These are phyloP conservation scores for Alternaria metachromatica DNA, from an alignment of 2,329 filamentous ascomycete species.

Conservation along the genomic window DNA sequence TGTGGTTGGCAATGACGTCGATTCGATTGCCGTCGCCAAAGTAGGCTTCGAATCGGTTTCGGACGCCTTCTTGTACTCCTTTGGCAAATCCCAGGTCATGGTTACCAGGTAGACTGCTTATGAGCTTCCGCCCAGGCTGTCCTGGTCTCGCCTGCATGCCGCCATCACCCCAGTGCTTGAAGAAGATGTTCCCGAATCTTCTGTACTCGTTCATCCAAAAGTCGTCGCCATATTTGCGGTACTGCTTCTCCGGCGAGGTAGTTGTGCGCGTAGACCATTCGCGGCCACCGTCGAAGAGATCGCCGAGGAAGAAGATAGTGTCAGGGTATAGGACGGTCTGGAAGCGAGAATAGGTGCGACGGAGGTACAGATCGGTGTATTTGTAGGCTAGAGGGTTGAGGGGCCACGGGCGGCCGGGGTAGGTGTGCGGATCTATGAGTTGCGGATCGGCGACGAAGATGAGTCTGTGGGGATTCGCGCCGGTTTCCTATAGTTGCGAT, in stretches of 20 bases:
- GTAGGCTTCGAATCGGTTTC: constrained; percentile 82
- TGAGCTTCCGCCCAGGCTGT: constrained; percentile 75
- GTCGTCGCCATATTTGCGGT: constrained; percentile 75
- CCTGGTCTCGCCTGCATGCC: constrained; percentile 63
- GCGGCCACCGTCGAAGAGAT: constrained; percentile 92
- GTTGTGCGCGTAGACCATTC: constrained; percentile 79
- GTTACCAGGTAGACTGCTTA: constrained; percentile 88
- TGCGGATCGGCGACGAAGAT: constrained; percentile 89
- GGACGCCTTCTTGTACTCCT: constrained; percentile 79
- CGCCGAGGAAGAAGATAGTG: constrained; percentile 88
- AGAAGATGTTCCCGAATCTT: constrained; percentile 86
- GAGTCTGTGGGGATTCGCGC: constrained; percentile 81
- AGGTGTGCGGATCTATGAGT: constrained; percentile 92
- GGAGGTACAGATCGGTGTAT: constrained; percentile 90
- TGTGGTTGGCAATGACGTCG: constrained; percentile 92
- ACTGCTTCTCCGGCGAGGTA: constrained; percentile 68
- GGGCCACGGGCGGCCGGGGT: constrained; percentile 80
- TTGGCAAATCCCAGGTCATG: constrained; percentile 92
- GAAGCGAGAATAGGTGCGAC: constrained; percentile 79
- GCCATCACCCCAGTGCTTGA: constrained; percentile 69
- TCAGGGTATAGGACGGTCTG: constrained; percentile 81
- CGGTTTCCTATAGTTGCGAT: constrained; percentile 66
- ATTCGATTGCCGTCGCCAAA: constrained; percentile 93
- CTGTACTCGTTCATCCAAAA: constrained; percentile 89
- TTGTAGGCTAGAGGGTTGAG: constrained; percentile 69